Conservation (phyloP, 1,284 basidiomycete genomes). For the Leccinum solheimii region DNA sequence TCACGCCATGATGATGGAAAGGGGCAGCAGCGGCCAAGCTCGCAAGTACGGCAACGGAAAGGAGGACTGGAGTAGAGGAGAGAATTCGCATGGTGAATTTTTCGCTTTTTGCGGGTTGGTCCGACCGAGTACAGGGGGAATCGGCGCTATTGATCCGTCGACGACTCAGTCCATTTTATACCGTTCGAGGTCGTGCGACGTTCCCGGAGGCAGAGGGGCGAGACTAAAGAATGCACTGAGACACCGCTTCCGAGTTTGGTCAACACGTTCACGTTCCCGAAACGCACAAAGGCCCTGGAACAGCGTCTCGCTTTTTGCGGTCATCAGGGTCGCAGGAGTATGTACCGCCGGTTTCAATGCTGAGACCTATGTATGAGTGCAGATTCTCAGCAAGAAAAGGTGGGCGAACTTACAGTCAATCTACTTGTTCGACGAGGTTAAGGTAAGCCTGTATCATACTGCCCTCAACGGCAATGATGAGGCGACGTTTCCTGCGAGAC, state of each 20-base stretch:
- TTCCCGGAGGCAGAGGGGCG: background rate
- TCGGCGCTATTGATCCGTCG: background rate
- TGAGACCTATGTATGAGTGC: conserved; percentile 4
- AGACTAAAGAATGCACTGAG: background rate
- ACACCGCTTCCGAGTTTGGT: background rate
- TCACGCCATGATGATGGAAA: too few species aligned
- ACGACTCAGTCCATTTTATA: background rate
- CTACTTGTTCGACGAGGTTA: conserved; percentile 64
- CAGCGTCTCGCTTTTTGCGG: too few species aligned
- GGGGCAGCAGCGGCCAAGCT: too few species aligned
- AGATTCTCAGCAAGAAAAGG: background rate
- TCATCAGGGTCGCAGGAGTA: background rate
- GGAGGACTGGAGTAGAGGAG: background rate
- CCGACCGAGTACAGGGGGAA: too few species aligned
- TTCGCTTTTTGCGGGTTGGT: background rate
- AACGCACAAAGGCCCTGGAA: too few species aligned
- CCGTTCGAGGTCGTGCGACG: background rate
- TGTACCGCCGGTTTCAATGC: background rate
- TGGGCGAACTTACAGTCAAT: conserved; percentile 53
- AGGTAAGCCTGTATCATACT: conserved; percentile 43
- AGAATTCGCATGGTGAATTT: background rate
- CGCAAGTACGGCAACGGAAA: too few species aligned
- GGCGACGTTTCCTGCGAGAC: conserved; percentile 11
- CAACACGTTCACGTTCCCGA: too few species aligned
- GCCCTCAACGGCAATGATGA: conserved; percentile 13